Evolutionary conservation across 2,329 filamentous ascomycete species (phyloP), one percentile per base, ranked within the genome.

Genomic region (Simplicillium sp.): DNA sequence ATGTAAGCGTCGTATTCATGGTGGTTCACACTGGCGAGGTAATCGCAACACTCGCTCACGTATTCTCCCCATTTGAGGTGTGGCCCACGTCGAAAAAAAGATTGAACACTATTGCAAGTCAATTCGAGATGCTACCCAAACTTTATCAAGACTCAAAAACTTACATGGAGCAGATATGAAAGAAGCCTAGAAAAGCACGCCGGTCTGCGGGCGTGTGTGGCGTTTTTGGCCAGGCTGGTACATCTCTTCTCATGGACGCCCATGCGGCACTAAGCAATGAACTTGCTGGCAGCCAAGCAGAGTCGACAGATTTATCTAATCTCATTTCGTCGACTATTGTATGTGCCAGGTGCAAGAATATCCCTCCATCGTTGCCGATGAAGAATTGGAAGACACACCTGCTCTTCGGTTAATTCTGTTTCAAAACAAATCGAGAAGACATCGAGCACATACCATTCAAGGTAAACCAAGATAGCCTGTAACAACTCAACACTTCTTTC

Each of bases 321-420:
- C 56, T 57, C 2, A 68, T 53, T 11, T 69, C 64, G 4, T 59
- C 45, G 1, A 65, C 55, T 1, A 69, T 43, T 0, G 60, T 58
- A 1, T 58, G 46, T 3, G 62, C 62, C 12, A 69, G 47, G 13
- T 13, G 31, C 31, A 33, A 33, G 31, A 33, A 33, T 5, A 33
- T 33, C 6, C 15, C 31, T 33, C 31, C 31, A 15, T 33, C 31
- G 12, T 52, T 49, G 1, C 65, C 61, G 11, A 60, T 44, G 34
- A 62, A 64, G 34, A 60, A 59, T 36, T 64, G 58, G 31, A 60
- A 56, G 37, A 68, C 63, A 28, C 58, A 59, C 62, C 62, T 67
- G 17, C 15, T 7, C 17, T 15, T 11, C 3, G 12, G 3, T 5
- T 40, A 3, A 43, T 25, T 5, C 5, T 25, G 20, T 9, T 25